Evolutionary conservation across 2,329 filamentous ascomycete genomes (phyloP).

Genomic region (Ceratocystis papillata): DNA sequence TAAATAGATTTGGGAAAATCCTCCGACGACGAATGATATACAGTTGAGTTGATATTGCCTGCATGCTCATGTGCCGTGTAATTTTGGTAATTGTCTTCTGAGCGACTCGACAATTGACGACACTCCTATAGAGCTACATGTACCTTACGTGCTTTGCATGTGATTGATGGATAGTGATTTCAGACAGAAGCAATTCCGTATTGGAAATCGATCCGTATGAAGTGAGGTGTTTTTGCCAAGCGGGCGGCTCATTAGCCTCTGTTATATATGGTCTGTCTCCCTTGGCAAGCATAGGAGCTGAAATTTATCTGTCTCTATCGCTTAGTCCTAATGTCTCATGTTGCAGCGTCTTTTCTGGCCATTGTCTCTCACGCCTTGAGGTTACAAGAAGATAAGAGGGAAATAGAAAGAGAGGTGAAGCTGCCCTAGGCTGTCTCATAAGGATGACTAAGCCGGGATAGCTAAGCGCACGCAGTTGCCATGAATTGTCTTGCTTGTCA

Average conservation of each 20-base stretch:
- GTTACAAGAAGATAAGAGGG: not conserved
- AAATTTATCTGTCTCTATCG: not conserved
- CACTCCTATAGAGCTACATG: not conserved
- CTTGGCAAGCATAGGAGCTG: not conserved
- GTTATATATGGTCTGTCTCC: not conserved
- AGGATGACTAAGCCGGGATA: not conserved
- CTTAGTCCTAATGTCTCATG: not conserved
- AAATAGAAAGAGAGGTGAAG: no score
- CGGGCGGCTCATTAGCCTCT: no score
- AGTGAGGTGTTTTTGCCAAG: no score
- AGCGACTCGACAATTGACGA: not conserved
- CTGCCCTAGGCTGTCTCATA: not conserved
- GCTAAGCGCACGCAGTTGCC: not conserved
- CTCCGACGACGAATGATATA: not conserved
- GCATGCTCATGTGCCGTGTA: not conserved
- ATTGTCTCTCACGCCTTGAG: conserved; percentile 4
- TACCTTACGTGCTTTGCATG: not conserved
- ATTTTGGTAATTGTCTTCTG: not conserved
- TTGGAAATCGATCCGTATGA: no score
- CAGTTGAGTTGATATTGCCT: not conserved
- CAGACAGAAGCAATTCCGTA: no score
- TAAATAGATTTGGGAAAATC: not conserved
- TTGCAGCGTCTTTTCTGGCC: not conserved
- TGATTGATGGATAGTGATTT: not conserved
- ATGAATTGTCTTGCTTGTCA: not conserved